phyloP scores from a whole-genome alignment of 257 asterid genomes.

The Orobanche coerulescens region DNA sequence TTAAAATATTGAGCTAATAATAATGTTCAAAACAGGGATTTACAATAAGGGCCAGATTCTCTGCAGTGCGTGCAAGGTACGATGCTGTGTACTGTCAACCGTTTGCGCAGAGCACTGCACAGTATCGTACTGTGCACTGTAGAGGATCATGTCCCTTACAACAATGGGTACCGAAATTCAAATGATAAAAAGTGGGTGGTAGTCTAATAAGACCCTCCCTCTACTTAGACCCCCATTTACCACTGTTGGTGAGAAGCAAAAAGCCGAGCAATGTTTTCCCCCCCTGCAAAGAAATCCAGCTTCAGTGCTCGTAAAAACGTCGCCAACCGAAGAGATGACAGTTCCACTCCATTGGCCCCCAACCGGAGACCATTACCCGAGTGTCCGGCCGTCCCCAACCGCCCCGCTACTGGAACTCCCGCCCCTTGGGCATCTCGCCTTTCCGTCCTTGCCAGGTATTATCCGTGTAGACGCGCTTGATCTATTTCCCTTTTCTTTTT shows the following conservation, averaged over 20 bases:
- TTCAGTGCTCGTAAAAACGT: constrained; percentile 43
- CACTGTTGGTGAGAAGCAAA: neutral
- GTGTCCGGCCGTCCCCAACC: constrained; percentile 49
- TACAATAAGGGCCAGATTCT: too few species aligned
- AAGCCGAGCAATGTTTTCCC: constrained; percentile 65
- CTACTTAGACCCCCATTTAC: too few species aligned
- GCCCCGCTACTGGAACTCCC: constrained; percentile 85
- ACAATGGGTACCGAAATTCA: too few species aligned
- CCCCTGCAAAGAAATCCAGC: constrained; percentile 52
- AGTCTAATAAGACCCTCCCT: too few species aligned
- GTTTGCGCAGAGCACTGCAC: too few species aligned
- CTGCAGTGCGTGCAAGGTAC: too few species aligned
- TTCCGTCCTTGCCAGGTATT: constrained; percentile 72
- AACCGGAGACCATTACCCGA: constrained; percentile 40
- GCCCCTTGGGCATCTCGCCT: constrained; percentile 97
- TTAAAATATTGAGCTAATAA: too few species aligned
- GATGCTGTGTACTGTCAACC: too few species aligned
- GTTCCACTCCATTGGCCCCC: constrained; percentile 47
- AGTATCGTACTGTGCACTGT: too few species aligned
- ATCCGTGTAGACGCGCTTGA: neutral
- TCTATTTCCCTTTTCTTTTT: neutral
- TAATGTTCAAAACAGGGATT: too few species aligned
- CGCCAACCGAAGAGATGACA: constrained; percentile 24
- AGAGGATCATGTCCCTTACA: too few species aligned
- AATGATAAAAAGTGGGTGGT: too few species aligned